Evolutionary conservation across 176 grass and related monocot species (phyloP), one percentile per base, ranked within the genome.

Genomic region (Coix lacrymajobi): DNA sequence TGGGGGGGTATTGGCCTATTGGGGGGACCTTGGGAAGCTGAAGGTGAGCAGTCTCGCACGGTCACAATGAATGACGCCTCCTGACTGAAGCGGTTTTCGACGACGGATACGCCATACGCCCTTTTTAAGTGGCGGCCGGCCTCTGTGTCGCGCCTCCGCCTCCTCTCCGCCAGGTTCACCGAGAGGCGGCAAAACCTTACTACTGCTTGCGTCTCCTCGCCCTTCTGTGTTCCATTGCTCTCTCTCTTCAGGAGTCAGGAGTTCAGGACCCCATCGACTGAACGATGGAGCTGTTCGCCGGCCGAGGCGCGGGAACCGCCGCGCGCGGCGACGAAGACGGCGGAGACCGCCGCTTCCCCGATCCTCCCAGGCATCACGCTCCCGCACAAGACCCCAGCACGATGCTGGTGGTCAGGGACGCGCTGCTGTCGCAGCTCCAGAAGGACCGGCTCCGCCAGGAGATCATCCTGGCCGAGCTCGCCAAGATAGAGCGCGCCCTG

Each of bases 351-450:
- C 66, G 34, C 81, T 73, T 78, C 60, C 44, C 37, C 16, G 81
- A 76, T 13, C 39, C 62, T 76, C 62, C 70, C 1, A 60, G 2
- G 56, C 56, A 25, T 40, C 62, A 33, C 39, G 46, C 61, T 48
- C 4, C 1, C 12, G 79, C 36, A 60, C 51, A 26, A 7, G 79
- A 71, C 66, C 4, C 40, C 24, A 10, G 17, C 17, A 58, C 64
- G n/a, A 77, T 73, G 83, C 28, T 58, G 65, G 71, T 78, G 65
- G 66, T 57, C 78, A 77, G 88, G 78, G 83, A 89, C 36, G 78
- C 72, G 5, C 45, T 89, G 65, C 56, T 85, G 62, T 85, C 34
- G 64, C 78, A 89, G 78, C 78, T 89, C 41, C 83, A 85, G 11
- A 71, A 65, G 71, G 78, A 69, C 17, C 78, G 72, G 4, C 63